phyloP scores from a whole-genome alignment of 495 filamentous ascomycete genomes.

The Penicillium canescens region DNA sequence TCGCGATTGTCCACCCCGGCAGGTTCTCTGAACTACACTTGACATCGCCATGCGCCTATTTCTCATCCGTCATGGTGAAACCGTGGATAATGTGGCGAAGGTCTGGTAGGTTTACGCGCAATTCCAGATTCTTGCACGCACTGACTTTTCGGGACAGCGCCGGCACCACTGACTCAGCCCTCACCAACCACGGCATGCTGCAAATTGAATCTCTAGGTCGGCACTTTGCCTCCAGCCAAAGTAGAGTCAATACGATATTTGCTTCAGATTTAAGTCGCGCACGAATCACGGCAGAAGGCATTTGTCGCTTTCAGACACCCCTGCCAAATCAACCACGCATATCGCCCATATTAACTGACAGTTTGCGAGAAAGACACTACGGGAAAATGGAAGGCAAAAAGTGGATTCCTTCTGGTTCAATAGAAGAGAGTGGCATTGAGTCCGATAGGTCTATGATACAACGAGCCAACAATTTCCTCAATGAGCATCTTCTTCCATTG shows the following conservation, averaged over 20 bases:
- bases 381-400: conserved; percentile 25
- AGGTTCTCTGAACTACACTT: not conserved
- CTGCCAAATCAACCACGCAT: not conserved
- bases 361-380: conserved; percentile 30
- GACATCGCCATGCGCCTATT: conserved; percentile 62
- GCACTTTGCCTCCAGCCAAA: conserved; percentile 28
- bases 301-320: conserved; percentile 14
- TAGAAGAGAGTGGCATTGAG: conserved; percentile 27
- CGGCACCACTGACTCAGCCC: conserved; percentile 71
- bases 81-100: conserved; percentile 79
- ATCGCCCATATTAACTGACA: conserved; percentile 14
- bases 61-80: conserved; percentile 85
- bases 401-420: not conserved
- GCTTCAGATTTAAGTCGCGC: conserved; percentile 80
- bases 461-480: conserved; percentile 63
- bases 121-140: not conserved
- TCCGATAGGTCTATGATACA: conserved; percentile 59
- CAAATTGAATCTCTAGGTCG: conserved; percentile 65
- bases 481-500: conserved; percentile 57
- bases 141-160: conserved; percentile 53
- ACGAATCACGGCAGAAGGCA: conserved; percentile 53
- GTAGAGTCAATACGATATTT: conserved; percentile 63
- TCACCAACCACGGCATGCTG: conserved; percentile 79
- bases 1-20: no score
- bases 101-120: conserved; percentile 54